Percentiles rank a stretch among this genome's conserved stretches.
Conservation (phyloP, 129 eudicot genomes). For the Escallonia rubra region DNA sequence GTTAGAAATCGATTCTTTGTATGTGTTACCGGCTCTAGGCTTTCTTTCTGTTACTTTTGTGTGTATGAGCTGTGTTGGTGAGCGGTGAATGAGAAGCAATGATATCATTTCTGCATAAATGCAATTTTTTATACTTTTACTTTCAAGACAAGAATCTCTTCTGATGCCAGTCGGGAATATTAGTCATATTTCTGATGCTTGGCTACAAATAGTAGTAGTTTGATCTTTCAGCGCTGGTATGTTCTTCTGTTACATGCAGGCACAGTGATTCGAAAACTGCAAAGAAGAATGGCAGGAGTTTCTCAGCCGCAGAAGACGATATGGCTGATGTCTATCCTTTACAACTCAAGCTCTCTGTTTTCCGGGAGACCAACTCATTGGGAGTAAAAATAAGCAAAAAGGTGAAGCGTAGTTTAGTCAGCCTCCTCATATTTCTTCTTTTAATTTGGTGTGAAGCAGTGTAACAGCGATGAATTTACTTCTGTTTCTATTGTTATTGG, state of each 20-base stretch:
- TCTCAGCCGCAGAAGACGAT: slow-evolving; percentile 62
- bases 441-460: neutral
- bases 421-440: neutral
- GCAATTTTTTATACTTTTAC: neutral
- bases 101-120: neutral
- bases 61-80: neutral
- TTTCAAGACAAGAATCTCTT: neutral
- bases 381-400: slow-evolving; percentile 87
- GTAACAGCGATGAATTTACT: neutral
- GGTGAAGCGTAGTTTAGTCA: slow-evolving; percentile 33
- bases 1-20: too few relatives aligned
- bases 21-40: too few relatives aligned
- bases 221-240: slow-evolving; percentile 11
- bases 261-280: slow-evolving; percentile 63
- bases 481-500: too few relatives aligned
- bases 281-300: slow-evolving; percentile 49
- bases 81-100: neutral
- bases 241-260: slow-evolving; percentile 39
- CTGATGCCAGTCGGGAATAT: neutral
- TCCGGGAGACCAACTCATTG: slow-evolving; percentile 56
- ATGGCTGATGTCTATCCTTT: slow-evolving; percentile 91
- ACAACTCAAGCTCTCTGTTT: slow-evolving; percentile 86
- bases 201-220: slow-evolving; percentile 5
- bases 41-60: too few relatives aligned
- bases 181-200: slow-evolving; percentile 4